Evolutionary conservation across 352 stramenopile species (phyloP).

Genomic region (Pythium coloratum): DNA sequence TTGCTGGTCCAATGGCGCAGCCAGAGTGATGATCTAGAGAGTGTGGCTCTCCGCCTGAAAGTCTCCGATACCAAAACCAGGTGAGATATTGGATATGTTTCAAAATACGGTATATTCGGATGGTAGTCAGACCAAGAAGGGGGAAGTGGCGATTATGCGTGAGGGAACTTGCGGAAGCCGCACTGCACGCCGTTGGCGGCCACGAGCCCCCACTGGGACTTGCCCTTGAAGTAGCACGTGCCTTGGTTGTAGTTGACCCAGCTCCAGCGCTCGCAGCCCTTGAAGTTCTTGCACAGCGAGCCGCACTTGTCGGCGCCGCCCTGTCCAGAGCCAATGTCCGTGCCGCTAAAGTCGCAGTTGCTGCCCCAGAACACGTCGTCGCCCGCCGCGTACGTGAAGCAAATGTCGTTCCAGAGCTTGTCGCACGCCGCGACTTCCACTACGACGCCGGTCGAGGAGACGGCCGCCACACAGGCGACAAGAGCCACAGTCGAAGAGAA

Average conservation of each 20-base stretch:
- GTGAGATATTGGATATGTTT: not conserved
- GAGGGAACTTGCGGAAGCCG: constrained; percentile 27
- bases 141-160: not conserved
- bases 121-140: not conserved
- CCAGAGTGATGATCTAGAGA: constrained; percentile 6
- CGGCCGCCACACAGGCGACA: not conserved
- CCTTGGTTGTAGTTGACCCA: constrained; percentile 25
- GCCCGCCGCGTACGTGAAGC: constrained; percentile 25
- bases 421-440: constrained; percentile 14
- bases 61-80: not conserved
- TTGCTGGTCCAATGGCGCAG: constrained; percentile 5
- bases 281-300: constrained; percentile 10
- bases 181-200: constrained; percentile 11
- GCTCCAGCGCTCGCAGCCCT: constrained; percentile 28
- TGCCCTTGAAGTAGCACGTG: constrained; percentile 29
- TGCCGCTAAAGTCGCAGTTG: constrained; percentile 25
- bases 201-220: constrained; percentile 18
- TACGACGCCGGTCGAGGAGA: constrained; percentile 9
- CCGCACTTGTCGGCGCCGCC: constrained; percentile 28
- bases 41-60: not conserved
- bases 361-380: constrained; percentile 28
- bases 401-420: constrained; percentile 29
- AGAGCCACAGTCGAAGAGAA: not conserved
- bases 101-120: constrained; percentile 1
- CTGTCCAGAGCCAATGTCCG: constrained; percentile 11